Percentiles rank a stretch among this genome's conserved stretches.
Evolutionary conservation across 805 yeast genomes (phyloP).

Genomic region (Hanseniaspora hatyaiensis): DNA sequence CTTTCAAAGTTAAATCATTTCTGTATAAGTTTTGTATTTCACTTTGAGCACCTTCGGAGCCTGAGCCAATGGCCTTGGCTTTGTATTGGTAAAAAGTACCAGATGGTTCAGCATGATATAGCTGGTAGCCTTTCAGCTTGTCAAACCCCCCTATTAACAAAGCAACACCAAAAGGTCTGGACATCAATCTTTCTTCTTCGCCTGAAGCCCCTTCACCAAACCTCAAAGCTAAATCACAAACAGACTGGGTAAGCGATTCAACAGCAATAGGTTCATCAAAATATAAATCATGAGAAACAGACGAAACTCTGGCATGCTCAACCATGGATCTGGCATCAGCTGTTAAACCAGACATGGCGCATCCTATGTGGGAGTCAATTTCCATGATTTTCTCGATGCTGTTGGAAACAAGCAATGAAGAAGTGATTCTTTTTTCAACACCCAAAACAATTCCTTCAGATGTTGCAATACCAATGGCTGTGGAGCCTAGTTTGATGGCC

Average conservation of each 20-base stretch:
- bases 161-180: conserved; percentile 98
- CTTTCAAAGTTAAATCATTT: conserved; percentile 75
- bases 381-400: conserved; percentile 94
- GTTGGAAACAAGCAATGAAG: conserved; percentile 77
- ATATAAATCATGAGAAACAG: conserved; percentile 76
- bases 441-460: conserved; percentile 92
- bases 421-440: conserved; percentile 93
- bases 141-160: conserved; percentile 89
- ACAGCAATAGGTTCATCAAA: conserved; percentile 88
- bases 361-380: conserved; percentile 85
- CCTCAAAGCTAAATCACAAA: conserved; percentile 90
- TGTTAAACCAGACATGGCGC: conserved; percentile 97
- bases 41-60: conserved; percentile 97
- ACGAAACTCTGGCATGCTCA: conserved; percentile 89
- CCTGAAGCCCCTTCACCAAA: conserved; percentile 97
- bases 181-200: conserved; percentile 70
- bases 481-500: conserved; percentile 81
- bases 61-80: conserved; percentile 98
- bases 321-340: conserved; percentile 99
- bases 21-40: conserved; percentile 96
- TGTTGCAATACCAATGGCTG: conserved; percentile 94
- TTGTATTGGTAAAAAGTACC: conserved; percentile 96
- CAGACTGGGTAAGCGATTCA: conserved; percentile 89
- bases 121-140: conserved; percentile 85
- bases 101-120: conserved; percentile 97